phyloP scores from a whole-genome alignment of 352 stramenopile species.

The Blastocystis sp. region DNA sequence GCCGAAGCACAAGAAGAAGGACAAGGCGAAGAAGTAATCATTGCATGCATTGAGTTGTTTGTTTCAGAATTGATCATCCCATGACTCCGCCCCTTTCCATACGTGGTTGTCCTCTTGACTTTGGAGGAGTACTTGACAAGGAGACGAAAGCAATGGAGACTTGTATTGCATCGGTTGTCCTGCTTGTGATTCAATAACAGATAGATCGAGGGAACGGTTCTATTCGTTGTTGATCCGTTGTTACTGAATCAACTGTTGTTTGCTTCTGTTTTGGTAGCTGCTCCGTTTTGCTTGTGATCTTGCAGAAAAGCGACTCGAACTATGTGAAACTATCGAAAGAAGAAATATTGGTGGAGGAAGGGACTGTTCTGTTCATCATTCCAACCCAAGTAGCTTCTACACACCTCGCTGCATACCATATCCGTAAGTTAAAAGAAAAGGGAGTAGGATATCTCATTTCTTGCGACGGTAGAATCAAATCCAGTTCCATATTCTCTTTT shows the following conservation, averaged over 20 bases:
- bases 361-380: background rate
- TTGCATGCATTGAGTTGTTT: background rate
- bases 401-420: background rate
- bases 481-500: constrained; percentile 5
- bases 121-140: background rate
- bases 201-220: background rate
- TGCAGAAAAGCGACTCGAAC: background rate
- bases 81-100: constrained; percentile 29
- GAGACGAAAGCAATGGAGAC: background rate
- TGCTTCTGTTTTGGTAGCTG: background rate
- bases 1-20: constrained; percentile 4
- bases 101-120: background rate
- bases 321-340: background rate
- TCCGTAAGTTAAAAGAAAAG: background rate
- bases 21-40: background rate
- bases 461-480: background rate
- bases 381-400: background rate
- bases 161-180: background rate
- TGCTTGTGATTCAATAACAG: background rate
- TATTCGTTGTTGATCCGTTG: background rate
- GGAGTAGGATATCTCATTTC: background rate
- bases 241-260: background rate
- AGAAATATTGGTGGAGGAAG: background rate
- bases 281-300: background rate
- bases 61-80: background rate